phyloP scores from a whole-genome alignment of 495 filamentous ascomycete genomes.

The Xylaria intraflava region DNA sequence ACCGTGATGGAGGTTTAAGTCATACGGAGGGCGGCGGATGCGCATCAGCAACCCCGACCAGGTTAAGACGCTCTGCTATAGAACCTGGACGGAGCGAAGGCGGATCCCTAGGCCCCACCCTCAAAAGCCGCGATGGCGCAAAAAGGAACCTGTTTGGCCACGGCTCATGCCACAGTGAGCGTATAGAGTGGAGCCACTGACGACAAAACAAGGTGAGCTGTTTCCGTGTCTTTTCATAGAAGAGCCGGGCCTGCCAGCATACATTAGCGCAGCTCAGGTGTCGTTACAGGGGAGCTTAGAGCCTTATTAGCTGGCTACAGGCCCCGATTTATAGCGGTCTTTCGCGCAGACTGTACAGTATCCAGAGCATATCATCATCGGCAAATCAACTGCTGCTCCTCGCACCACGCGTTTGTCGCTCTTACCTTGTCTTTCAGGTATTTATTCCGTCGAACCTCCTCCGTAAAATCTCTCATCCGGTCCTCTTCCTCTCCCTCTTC shows the following conservation, averaged over 20 bases:
- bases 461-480: slow-evolving; percentile 1
- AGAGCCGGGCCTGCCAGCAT: too few species aligned
- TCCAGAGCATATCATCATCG: slow-evolving; percentile 23
- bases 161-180: neutral
- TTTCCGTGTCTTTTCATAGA: too few species aligned
- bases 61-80: too few species aligned
- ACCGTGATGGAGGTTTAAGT: neutral
- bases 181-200: too few species aligned
- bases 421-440: slow-evolving; percentile 6
- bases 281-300: too few species aligned
- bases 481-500: slow-evolving; percentile 3
- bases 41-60: too few species aligned
- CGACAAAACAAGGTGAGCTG: too few species aligned
- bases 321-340: too few species aligned
- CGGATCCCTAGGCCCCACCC: slow-evolving; percentile 12
- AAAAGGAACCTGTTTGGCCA: neutral
- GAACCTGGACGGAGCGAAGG: too few species aligned
- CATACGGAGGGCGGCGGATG: slow-evolving; percentile 8
- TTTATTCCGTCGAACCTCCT: slow-evolving; percentile 8
- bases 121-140: neutral
- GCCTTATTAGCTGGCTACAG: too few species aligned
- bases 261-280: too few species aligned
- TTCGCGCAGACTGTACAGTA: too few species aligned
- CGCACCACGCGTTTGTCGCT: slow-evolving; percentile 17
- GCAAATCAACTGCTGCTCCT: slow-evolving; percentile 19